These are phyloP conservation scores for Lentinula lateritia DNA, from an alignment of 768 basidiomycete genomes.

Conservation along the genomic window DNA sequence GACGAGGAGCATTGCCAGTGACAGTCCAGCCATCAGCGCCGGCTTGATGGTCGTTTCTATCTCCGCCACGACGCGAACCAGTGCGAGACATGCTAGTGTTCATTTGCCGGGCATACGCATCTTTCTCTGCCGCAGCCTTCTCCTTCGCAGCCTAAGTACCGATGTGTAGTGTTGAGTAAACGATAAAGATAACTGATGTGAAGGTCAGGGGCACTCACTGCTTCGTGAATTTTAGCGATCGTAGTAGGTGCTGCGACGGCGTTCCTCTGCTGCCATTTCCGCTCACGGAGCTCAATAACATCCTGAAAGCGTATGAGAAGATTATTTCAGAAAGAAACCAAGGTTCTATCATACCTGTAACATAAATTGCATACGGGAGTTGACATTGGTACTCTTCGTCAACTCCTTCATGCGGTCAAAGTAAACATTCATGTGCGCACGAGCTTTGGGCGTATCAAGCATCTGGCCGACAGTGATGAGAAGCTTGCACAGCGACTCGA, in stretches of 20 bases:
- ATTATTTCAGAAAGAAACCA: constrained; percentile 3
- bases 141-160: constrained; percentile 70
- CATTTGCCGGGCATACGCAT: constrained; percentile 47
- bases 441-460: constrained; percentile 78
- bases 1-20: constrained; percentile 40
- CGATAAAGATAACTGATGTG: not conserved
- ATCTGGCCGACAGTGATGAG: constrained; percentile 81
- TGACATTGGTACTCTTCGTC: constrained; percentile 66
- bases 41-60: constrained; percentile 48
- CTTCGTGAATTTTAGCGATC: constrained; percentile 83
- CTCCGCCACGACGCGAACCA: constrained; percentile 82
- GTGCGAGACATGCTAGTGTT: constrained; percentile 76
- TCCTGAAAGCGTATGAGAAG: constrained; percentile 47
- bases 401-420: constrained; percentile 88
- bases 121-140: constrained; percentile 60
- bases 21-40: constrained; percentile 89
- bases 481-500: constrained; percentile 93
- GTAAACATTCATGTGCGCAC: constrained; percentile 87
- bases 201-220: constrained; percentile 39
- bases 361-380: constrained; percentile 92
- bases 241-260: constrained; percentile 76
- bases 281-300: constrained; percentile 80
- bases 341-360: constrained; percentile 60
- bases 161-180: constrained; percentile 4
- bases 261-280: constrained; percentile 75